A percentile compares a stretch with the other conserved stretches of the same genome.
These are phyloP conservation scores for Priceomyces medius DNA, from an alignment of 805 yeast genomes.

Conservation along the genomic window DNA sequence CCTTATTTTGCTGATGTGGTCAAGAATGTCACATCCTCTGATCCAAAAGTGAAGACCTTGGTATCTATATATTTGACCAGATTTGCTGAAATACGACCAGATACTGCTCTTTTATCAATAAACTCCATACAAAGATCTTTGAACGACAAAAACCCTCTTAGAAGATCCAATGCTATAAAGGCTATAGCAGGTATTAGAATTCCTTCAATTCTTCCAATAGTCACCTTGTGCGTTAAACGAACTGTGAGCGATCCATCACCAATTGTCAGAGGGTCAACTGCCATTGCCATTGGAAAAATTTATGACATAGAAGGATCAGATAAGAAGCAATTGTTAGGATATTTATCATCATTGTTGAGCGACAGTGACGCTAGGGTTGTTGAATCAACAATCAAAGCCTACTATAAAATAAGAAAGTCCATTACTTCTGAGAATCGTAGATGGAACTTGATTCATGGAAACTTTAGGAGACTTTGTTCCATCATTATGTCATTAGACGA, in stretches of 20 bases:
- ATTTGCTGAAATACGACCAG: constrained; percentile 82
- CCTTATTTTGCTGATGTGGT: constrained; percentile 78
- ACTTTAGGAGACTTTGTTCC: constrained; percentile 57
- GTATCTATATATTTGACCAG: constrained; percentile 73
- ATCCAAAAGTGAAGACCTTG: constrained; percentile 65
- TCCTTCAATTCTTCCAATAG: constrained; percentile 76
- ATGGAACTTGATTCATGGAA: constrained; percentile 69
- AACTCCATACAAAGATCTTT: constrained; percentile 88
- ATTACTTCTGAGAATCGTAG: constrained; percentile 28
- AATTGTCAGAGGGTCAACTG: constrained; percentile 74
- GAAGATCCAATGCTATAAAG: constrained; percentile 71
- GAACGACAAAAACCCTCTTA: constrained; percentile 64
- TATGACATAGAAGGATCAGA: constrained; percentile 40
- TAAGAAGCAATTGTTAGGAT: constrained; percentile 48
- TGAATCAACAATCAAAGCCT: constrained; percentile 62
- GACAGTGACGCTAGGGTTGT: constrained; percentile 70
- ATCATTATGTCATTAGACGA: constrained; percentile 58
- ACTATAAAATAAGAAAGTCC: constrained; percentile 48
- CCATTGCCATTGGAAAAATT: constrained; percentile 68
- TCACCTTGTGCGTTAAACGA: constrained; percentile 69
- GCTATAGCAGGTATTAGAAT: constrained; percentile 82
- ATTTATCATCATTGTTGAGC: constrained; percentile 53
- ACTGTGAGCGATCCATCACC: constrained; percentile 71
- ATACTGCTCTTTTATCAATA: constrained; percentile 83
- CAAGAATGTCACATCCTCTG: constrained; percentile 72